Conservation (phyloP, 352 stramenopile genomes). For the Phytophthora niederhauseri region DNA sequence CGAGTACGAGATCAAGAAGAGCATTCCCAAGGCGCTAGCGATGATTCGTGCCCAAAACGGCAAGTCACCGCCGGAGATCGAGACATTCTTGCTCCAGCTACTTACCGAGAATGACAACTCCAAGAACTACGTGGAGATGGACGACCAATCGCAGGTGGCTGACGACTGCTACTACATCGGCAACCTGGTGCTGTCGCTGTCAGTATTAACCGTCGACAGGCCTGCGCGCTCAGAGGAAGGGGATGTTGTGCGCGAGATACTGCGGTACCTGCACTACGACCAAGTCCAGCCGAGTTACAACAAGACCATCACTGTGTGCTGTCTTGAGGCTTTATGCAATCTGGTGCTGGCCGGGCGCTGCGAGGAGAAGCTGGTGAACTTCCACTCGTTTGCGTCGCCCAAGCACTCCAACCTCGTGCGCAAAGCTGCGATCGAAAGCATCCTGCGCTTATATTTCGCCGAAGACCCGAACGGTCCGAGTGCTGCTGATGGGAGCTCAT, state of each 20-base stretch:
- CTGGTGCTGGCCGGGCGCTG: slow-evolving; percentile 70
- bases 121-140: slow-evolving; percentile 91
- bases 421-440: slow-evolving; percentile 86
- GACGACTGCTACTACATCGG: slow-evolving; percentile 90
- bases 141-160: slow-evolving; percentile 82
- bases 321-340: slow-evolving; percentile 83
- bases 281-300: slow-evolving; percentile 84
- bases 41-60: slow-evolving; percentile 83
- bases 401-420: slow-evolving; percentile 78
- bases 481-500: slow-evolving; percentile 17
- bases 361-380: slow-evolving; percentile 71
- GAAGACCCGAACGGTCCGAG: slow-evolving; percentile 63
- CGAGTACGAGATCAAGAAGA: slow-evolving; percentile 91
- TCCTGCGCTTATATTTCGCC: slow-evolving; percentile 83
- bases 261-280: slow-evolving; percentile 85
- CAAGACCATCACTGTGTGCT: slow-evolving; percentile 85
- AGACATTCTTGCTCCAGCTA: slow-evolving; percentile 79
- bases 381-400: slow-evolving; percentile 73
- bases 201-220: slow-evolving; percentile 67
- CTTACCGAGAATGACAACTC: slow-evolving; percentile 89
- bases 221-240: slow-evolving; percentile 48
- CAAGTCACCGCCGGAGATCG: slow-evolving; percentile 79
- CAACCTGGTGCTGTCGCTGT: slow-evolving; percentile 76
- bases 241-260: slow-evolving; percentile 74
- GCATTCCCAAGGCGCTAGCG: slow-evolving; percentile 73